Evolutionary conservation across 2,329 filamentous ascomycete species (phyloP).

Genomic region (Thermothelomyces thermophilus): DNA sequence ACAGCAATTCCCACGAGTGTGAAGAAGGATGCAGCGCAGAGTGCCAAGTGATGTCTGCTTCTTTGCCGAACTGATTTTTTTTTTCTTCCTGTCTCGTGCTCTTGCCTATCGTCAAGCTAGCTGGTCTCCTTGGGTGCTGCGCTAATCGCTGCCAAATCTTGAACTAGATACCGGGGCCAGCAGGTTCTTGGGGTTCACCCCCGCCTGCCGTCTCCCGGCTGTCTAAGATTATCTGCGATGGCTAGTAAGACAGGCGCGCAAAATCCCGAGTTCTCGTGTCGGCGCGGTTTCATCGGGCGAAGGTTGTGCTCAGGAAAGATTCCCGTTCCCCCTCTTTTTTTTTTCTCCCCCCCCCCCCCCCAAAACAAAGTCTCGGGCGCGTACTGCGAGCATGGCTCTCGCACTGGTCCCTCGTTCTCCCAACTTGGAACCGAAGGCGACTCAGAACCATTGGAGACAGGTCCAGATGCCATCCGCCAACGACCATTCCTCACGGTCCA

Average conservation of each 20-base stretch:
- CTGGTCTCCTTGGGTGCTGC: conserved; percentile 40
- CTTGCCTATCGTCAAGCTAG: conserved; percentile 70
- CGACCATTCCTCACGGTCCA: conserved; percentile 2
- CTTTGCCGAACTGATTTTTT: conserved; percentile 23
- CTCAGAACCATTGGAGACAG: background rate
- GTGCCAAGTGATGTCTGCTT: conserved; percentile 31
- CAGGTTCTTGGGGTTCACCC: background rate
- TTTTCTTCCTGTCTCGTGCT: conserved; percentile 32
- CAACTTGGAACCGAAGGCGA: conserved; percentile 7
- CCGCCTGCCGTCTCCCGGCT: conserved; percentile 25
- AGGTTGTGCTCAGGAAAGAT: conserved; percentile 17
- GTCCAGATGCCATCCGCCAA: conserved; percentile 5
- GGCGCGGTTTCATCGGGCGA: conserved; percentile 20
- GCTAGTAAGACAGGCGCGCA: conserved; percentile 33
- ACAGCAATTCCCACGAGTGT: conserved; percentile 34
- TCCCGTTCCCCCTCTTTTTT: conserved; percentile 20
- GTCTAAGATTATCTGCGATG: conserved; percentile 38
- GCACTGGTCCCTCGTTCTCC: conserved; percentile 4
- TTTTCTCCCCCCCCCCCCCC: too few relatives aligned
- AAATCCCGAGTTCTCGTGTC: conserved; percentile 26
- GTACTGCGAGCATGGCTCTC: conserved; percentile 1
- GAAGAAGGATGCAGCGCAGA: conserved; percentile 35
- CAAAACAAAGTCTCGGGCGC: conserved; percentile 1
- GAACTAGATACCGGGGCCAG: conserved; percentile 35
- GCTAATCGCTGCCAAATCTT: conserved; percentile 46